Percentiles rank a stretch among this genome's conserved stretches.
Conservation (phyloP, 1,284 basidiomycete genomes). For the Ceratobasidium sp. region DNA sequence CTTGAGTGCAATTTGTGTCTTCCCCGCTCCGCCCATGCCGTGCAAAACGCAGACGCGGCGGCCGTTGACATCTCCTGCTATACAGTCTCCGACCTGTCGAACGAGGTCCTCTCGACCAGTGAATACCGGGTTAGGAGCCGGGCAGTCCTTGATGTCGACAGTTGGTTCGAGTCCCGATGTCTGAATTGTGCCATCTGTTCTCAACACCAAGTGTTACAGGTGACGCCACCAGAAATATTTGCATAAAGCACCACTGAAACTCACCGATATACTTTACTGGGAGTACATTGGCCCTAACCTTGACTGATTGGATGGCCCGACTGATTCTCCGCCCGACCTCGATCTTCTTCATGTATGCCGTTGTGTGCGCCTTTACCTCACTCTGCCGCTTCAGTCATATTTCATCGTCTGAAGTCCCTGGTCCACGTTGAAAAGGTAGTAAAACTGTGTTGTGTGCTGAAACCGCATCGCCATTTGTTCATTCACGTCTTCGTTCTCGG, state of each 20-base stretch:
- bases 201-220: neutral
- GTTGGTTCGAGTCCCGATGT: neutral
- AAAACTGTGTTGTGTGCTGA: neutral
- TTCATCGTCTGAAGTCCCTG: neutral
- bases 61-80: neutral
- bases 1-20: too few species aligned
- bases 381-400: neutral
- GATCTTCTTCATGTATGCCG: neutral
- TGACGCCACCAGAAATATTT: neutral
- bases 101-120: neutral
- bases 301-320: neutral
- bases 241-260: neutral
- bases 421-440: too few species aligned
- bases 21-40: constrained; percentile 23
- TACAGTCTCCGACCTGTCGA: neutral
- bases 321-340: neutral
- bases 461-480: constrained; percentile 4
- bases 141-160: neutral
- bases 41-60: constrained; percentile 6
- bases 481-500: neutral
- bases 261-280: neutral
- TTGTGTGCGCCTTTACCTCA: neutral
- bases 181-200: neutral
- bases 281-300: neutral
- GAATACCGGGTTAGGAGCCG: neutral